Evolutionary conservation across 1,284 basidiomycete species (phyloP), one percentile per base, ranked within the genome.

Genomic region (Ceratobasidium theobromae): DNA sequence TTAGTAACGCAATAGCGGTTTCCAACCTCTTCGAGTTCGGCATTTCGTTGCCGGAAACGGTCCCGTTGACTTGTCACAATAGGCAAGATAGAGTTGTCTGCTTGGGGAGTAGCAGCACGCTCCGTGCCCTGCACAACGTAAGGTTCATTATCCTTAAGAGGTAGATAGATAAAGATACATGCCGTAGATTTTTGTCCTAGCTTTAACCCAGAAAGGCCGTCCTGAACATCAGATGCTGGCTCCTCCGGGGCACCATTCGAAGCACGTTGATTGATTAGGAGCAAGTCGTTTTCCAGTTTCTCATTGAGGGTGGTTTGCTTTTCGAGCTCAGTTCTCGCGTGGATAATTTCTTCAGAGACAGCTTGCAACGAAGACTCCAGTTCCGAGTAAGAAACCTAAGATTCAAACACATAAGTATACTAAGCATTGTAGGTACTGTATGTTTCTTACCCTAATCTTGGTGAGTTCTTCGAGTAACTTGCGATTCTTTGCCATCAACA

Each of bases 1-100:
- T 48, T 32, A 67, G 33, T 33, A 46, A 51, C 18, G 14, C n/a
- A 23, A 1, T 16, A 21, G 21, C 8, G 41, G 11, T n/a, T 8
- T 70, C 79, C 38, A 54, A 89, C 91, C 79, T 98, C 95, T 78
- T 99, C 96, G 9, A 99, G 84, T 75, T 99, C 96, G 18, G 93
- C 90, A 74, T 98, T 98, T 16, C 96, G 85, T 74, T 94, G 91
- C 55, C 95, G 84, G 84, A 98, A 98, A 4, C 95, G 85, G 74
- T 99, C 96, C 66, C 95, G 83, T 75, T 99, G 97, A 70, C 90
- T 91, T 0, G 96, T 98, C 40, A 99, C 95, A 71, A 99, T 98
- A 0, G 94, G 94, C 14, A 98, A 77, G 71, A 97, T 97, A 0
- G 93, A 95, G 0, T 89, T 91, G 72, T 97, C 94, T 3, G 89